Conservation (phyloP, 2,329 filamentous ascomycete species). For the Immersiporthe knoxdaviesiana region DNA sequence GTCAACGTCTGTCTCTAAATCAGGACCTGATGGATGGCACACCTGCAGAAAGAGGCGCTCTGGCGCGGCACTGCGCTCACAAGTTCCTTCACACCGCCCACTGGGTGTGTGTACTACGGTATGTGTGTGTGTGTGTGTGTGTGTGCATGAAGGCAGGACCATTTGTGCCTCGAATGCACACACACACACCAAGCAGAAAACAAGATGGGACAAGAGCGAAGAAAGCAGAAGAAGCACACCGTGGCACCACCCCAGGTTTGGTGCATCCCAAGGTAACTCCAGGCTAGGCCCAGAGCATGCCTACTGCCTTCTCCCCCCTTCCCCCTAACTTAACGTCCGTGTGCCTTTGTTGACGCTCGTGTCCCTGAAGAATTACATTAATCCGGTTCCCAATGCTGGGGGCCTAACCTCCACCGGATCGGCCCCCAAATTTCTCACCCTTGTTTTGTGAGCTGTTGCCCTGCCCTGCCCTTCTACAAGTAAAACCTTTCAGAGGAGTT, state of each 20-base stretch:
- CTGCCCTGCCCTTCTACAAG: background rate
- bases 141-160: background rate
- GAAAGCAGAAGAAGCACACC: background rate
- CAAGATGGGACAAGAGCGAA: background rate
- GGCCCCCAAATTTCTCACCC: constrained; percentile 10
- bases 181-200: no score
- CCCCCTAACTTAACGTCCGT: constrained; percentile 1
- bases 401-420: constrained; percentile 10
- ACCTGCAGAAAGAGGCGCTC: constrained; percentile 7
- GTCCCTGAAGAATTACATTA: constrained; percentile 1
- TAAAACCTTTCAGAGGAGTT: background rate
- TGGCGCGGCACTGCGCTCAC: constrained; percentile 6
- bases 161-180: background rate
- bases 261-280: background rate
- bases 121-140: background rate
- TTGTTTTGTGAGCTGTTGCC: background rate
- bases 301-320: background rate
- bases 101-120: background rate
- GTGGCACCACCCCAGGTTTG: background rate
- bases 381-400: constrained; percentile 2
- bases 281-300: constrained; percentile 2
- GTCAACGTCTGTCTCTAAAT: constrained; percentile 17
- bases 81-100: constrained; percentile 10
- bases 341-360: constrained; percentile 1
- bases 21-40: constrained; percentile 17